phyloP scores from a whole-genome alignment of 139 green algal species.

The Parachlorella kessleri region DNA sequence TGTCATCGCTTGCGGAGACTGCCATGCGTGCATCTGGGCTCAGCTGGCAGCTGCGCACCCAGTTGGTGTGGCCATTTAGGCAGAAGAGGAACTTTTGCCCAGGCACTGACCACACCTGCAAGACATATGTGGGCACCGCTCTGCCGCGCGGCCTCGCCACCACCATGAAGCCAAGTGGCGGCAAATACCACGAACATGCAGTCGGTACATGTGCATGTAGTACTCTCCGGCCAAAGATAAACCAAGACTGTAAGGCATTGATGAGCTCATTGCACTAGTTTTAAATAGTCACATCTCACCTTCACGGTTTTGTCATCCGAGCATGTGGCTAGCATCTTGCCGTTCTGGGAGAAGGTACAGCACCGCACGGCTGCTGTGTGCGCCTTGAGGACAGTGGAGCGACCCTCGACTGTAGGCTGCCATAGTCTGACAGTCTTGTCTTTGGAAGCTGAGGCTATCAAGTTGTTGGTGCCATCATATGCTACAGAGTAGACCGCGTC shows the following conservation, averaged over 20 bases:
- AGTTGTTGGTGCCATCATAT: conserved; percentile 62
- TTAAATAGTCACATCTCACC: conserved; percentile 36
- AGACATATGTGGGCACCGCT: too few species aligned
- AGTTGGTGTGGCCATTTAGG: conserved; percentile 87
- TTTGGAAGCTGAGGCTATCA: conserved; percentile 86
- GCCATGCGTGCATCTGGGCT: conserved; percentile 77
- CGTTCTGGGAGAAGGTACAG: conserved; percentile 79
- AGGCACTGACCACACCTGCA: conserved; percentile 82
- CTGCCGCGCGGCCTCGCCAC: too few species aligned
- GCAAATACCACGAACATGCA: neutral
- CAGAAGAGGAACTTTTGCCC: conserved; percentile 81
- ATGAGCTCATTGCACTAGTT: too few species aligned
- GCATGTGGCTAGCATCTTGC: conserved; percentile 71
- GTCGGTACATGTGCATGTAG: too few species aligned
- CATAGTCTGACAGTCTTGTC: conserved; percentile 86
- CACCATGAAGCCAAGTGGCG: neutral
- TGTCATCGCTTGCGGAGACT: conserved; percentile 84
- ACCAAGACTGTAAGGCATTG: too few species aligned
- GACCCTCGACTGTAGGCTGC: conserved; percentile 84
- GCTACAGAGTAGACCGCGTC: conserved; percentile 82
- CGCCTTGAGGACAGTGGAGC: conserved; percentile 82
- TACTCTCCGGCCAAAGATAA: too few species aligned
- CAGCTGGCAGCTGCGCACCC: conserved; percentile 78
- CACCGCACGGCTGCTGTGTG: conserved; percentile 83
- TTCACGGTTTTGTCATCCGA: conserved; percentile 93